These are phyloP conservation scores for Euclidium syriacum DNA, from an alignment of 345 rosid species.

Conservation along the genomic window DNA sequence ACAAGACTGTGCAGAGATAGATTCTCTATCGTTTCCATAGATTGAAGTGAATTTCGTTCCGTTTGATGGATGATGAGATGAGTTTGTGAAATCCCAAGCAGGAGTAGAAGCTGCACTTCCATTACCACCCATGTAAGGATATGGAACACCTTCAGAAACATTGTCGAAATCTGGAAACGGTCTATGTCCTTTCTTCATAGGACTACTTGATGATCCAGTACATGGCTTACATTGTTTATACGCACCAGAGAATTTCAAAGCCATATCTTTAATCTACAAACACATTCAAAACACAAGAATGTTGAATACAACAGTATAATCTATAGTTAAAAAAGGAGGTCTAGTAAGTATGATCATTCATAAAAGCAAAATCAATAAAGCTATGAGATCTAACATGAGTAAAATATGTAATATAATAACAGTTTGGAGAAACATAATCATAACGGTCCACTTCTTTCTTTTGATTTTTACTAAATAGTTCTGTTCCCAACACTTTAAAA, in stretches of 20 bases:
- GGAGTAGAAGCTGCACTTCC: slow-evolving; percentile 88
- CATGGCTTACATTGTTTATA: slow-evolving; percentile 87
- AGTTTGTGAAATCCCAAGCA: slow-evolving; percentile 81
- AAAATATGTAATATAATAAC: not conserved
- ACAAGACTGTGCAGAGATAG: slow-evolving; percentile 58
- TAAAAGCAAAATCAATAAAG: slow-evolving; percentile 12
- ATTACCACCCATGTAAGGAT: slow-evolving; percentile 67
- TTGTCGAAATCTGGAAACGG: slow-evolving; percentile 66
- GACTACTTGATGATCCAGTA: slow-evolving; percentile 61
- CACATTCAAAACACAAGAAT: not conserved
- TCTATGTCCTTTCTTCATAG: slow-evolving; percentile 56
- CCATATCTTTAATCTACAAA: slow-evolving; percentile 92
- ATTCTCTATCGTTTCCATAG: slow-evolving; percentile 44
- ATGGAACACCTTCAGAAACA: slow-evolving; percentile 76
- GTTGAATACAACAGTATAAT: slow-evolving; percentile 3
- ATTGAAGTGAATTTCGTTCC: slow-evolving; percentile 44
- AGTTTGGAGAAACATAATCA: slow-evolving; percentile 13
- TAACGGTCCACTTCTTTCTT: slow-evolving; percentile 1
- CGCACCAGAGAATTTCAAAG: slow-evolving; percentile 77
- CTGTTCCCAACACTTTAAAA: slow-evolving; percentile 6
- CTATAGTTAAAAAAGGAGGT: not conserved
- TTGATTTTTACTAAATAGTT: not conserved
- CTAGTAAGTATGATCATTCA: slow-evolving; percentile 6
- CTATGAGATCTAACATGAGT: slow-evolving; percentile 16
- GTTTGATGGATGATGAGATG: slow-evolving; percentile 36